phyloP scores from a whole-genome alignment of 148 eudicot genomes.

The Rheum nobile region DNA sequence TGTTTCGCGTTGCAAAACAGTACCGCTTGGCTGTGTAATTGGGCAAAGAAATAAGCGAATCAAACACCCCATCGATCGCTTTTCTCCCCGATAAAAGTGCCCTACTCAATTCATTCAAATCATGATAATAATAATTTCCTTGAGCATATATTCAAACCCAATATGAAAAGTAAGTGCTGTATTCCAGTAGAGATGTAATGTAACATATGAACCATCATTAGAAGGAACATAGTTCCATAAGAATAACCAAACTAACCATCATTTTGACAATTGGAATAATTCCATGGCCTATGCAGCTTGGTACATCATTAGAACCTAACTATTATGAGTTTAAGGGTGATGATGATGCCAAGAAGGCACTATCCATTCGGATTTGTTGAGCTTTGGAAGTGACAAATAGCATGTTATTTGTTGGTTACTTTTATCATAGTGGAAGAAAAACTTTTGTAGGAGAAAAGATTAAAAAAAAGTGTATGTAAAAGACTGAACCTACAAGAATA shows the following conservation, averaged over 20 bases:
- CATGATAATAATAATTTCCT: neutral
- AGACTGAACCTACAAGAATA: neutral
- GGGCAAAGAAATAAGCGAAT: no score
- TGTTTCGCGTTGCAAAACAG: no score
- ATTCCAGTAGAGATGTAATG: neutral
- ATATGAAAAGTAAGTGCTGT: neutral
- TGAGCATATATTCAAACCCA: neutral
- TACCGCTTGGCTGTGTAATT: no score
- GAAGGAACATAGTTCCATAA: neutral
- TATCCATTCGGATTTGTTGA: neutral
- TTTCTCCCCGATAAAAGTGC: no score
- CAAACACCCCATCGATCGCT: no score
- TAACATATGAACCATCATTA: neutral
- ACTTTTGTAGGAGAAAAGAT: neutral
- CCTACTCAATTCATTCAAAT: no score
- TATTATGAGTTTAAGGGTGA: neutral
- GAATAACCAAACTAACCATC: neutral
- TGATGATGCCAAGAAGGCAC: neutral
- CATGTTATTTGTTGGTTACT: neutral
- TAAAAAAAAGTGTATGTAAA: neutral
- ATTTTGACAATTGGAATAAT: neutral
- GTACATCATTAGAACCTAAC: neutral
- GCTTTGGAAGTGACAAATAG: neutral
- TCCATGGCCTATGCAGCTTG: neutral
- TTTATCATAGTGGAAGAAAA: neutral